Conservation (phyloP, 345 rosid genomes). For the Hirschfeldia incana region DNA sequence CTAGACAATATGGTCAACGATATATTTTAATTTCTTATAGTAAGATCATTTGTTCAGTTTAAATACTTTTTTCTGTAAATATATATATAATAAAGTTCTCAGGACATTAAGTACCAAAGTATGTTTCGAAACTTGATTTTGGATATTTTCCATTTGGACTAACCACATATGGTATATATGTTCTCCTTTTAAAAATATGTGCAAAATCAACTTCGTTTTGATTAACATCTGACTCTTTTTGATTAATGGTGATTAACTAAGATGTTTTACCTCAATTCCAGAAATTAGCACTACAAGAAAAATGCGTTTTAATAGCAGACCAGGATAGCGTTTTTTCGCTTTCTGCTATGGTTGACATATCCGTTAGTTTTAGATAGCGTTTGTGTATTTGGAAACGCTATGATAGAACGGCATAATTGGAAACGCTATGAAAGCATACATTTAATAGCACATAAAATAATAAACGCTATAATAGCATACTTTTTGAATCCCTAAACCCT, state of each 20-base stretch:
- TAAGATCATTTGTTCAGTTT: not conserved
- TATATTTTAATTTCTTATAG: not conserved
- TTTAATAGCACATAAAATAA: too few relatives aligned
- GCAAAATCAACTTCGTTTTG: not conserved
- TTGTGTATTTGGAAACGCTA: too few relatives aligned
- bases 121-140: not conserved
- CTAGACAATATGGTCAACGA: not conserved
- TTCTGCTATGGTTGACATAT: too few relatives aligned
- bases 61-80: too few relatives aligned
- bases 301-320: too few relatives aligned
- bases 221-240: not conserved
- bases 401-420: too few relatives aligned
- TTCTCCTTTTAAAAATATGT: not conserved
- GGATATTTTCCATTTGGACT: not conserved
- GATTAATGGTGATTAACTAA: constrained; percentile 27
- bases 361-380: too few relatives aligned
- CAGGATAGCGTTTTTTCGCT: too few relatives aligned
- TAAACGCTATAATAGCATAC: too few relatives aligned
- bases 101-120: not conserved
- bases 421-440: too few relatives aligned
- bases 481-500: too few relatives aligned
- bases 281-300: too few relatives aligned
- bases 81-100: not conserved
- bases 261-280: constrained; percentile 29
- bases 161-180: not conserved